Conservation (phyloP, 2,329 filamentous ascomycete genomes). For the Fusarium pseudonygamai region DNA sequence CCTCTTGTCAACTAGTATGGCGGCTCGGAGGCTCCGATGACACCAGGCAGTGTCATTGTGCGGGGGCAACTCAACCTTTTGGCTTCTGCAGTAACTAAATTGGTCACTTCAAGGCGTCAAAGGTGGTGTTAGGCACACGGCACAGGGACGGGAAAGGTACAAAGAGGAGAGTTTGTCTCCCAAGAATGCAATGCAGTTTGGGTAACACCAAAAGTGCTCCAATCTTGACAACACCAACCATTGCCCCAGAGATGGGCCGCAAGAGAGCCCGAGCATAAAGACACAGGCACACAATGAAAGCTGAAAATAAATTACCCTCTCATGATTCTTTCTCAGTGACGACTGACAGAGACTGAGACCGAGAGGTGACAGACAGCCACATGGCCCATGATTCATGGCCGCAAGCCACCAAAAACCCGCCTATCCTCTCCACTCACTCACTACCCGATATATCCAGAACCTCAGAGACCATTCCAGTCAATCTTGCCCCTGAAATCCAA, state of each 20-base stretch:
- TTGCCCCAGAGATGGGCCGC: background rate
- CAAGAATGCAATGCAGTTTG: slow-evolving; percentile 27
- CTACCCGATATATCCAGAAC: slow-evolving; percentile 11
- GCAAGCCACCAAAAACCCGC: slow-evolving; percentile 25
- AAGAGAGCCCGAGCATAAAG: slow-evolving; percentile 9
- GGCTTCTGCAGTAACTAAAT: slow-evolving; percentile 10
- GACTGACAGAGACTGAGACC: background rate
- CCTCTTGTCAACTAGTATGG: slow-evolving; percentile 19
- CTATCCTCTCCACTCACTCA: background rate
- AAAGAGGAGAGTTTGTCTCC: slow-evolving; percentile 27
- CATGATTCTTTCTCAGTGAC: background rate
- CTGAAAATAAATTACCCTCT: background rate
- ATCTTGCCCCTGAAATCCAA: slow-evolving; percentile 26
- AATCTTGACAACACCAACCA: slow-evolving; percentile 1
- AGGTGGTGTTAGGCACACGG: slow-evolving; percentile 22
- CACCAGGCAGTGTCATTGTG: slow-evolving; percentile 24
- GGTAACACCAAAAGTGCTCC: slow-evolving; percentile 25
- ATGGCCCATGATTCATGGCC: slow-evolving; percentile 28
- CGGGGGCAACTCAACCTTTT: slow-evolving; percentile 11
- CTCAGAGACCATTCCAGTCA: slow-evolving; percentile 29
- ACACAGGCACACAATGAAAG: background rate
- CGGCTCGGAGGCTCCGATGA: slow-evolving; percentile 27
- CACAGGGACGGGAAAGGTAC: background rate
- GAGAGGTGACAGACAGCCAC: slow-evolving; percentile 5
- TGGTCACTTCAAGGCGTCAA: background rate